These are phyloP conservation scores for Penicillium daleae DNA, from an alignment of 495 filamentous ascomycete species.

Conservation along the genomic window DNA sequence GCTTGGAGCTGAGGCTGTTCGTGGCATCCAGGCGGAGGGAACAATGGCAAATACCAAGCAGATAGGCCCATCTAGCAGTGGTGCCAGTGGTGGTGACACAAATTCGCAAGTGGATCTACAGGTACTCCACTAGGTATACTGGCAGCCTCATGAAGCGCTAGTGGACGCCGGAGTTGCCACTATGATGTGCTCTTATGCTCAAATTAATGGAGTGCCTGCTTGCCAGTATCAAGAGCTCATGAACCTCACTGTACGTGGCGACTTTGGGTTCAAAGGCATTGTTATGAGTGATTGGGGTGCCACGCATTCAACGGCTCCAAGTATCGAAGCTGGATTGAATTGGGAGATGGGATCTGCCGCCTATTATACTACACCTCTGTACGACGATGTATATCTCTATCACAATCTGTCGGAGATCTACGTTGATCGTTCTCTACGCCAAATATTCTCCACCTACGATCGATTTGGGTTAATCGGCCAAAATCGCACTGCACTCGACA, in stretches of 20 bases:
- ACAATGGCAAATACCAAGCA: not conserved
- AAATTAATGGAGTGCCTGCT: not conserved
- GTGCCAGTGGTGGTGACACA: not conserved
- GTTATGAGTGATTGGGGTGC: not conserved
- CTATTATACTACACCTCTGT: not conserved
- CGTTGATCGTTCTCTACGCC: not conserved
- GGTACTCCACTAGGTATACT: not conserved
- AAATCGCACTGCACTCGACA: not conserved
- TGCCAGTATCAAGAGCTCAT: not conserved
- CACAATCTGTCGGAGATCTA: not conserved
- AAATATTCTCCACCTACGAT: not conserved
- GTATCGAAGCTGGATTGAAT: not conserved
- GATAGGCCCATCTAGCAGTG: not conserved
- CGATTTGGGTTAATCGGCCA: not conserved
- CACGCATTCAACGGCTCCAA: not conserved
- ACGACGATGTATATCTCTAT: not conserved
- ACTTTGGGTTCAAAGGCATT: not conserved
- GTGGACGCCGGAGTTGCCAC: not conserved
- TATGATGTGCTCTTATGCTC: not conserved
- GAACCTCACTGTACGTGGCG: not conserved
- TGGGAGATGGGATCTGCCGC: not conserved
- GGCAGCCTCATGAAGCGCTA: not conserved
- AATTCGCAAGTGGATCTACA: not conserved
- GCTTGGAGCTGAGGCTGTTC: not conserved
- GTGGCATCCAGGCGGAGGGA: not conserved